phyloP scores from a whole-genome alignment of 2,329 filamentous ascomycete species.

The Macrophomina phaseolina region DNA sequence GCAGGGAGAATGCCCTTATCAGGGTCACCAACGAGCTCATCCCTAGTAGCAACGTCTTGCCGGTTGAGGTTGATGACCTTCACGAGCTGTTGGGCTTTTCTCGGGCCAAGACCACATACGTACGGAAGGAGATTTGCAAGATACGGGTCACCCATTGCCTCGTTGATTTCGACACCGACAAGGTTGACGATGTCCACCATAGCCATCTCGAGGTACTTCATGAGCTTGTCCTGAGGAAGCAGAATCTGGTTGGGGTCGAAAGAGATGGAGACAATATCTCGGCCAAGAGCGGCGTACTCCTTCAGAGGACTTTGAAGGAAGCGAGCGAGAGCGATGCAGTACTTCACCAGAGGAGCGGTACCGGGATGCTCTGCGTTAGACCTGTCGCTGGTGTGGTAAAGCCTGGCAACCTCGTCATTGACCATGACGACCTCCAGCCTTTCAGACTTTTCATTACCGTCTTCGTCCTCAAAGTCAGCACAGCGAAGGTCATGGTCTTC shows the following conservation, averaged over 20 bases:
- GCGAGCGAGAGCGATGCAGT: constrained; percentile 85
- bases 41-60: constrained; percentile 61
- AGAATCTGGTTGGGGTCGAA: constrained; percentile 92
- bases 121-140: constrained; percentile 89
- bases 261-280: constrained; percentile 82
- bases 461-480: constrained; percentile 77
- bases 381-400: constrained; percentile 89
- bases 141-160: constrained; percentile 80
- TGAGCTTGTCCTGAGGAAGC: constrained; percentile 83
- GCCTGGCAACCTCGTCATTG: constrained; percentile 94
- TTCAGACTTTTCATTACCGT: constrained; percentile 75
- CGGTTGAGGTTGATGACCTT: constrained; percentile 88
- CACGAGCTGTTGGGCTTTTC: constrained; percentile 83
- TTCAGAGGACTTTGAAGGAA: constrained; percentile 97
- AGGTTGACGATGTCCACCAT: constrained; percentile 99
- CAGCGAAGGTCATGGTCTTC: constrained; percentile 77
- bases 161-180: constrained; percentile 93
- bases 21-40: constrained; percentile 86
- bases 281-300: constrained; percentile 91
- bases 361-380: constrained; percentile 81
- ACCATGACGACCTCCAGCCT: constrained; percentile 87
- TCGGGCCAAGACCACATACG: constrained; percentile 86
- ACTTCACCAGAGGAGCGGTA: constrained; percentile 77
- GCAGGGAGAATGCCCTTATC: constrained; percentile 75
- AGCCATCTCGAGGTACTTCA: constrained; percentile 87